Conservation (phyloP, 2,329 filamentous ascomycete genomes). For the Fusarium sp. region DNA sequence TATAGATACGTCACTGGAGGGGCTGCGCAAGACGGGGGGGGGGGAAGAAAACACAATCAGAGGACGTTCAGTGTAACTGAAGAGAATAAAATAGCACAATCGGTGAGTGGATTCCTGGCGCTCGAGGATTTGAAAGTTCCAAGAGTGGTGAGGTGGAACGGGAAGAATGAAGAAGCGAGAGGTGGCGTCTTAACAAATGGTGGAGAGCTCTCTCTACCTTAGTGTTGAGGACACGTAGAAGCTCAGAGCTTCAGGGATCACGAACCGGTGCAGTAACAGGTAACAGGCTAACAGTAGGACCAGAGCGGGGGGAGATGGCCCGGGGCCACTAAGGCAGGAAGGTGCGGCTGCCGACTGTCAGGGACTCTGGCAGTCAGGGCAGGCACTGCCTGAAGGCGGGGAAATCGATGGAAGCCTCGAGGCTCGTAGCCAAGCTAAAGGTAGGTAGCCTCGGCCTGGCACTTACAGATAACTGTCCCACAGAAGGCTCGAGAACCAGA, state of each 20-base stretch:
- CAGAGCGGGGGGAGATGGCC: conserved; percentile 21
- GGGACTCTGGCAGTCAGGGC: conserved; percentile 19
- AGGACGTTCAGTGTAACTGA: conserved; percentile 16
- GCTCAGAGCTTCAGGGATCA: conserved; percentile 47
- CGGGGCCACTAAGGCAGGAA: conserved; percentile 41
- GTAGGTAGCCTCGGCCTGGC: conserved; percentile 14
- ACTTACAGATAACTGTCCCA: conserved; percentile 17
- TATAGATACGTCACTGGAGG: conserved; percentile 42
- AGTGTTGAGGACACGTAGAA: conserved; percentile 55
- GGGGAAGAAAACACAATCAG: conserved; percentile 17
- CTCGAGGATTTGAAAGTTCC: conserved; percentile 48
- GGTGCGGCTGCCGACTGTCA: conserved; percentile 40
- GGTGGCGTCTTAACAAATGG: conserved; percentile 48
- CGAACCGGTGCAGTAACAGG: conserved; percentile 33
- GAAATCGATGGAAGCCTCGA: conserved; percentile 23
- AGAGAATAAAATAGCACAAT: conserved; percentile 7
- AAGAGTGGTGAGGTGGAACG: conserved; percentile 50
- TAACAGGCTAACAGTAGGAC: not conserved
- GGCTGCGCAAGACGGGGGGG: conserved; percentile 30
- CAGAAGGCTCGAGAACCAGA: conserved; percentile 46
- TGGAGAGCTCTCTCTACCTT: conserved; percentile 48
- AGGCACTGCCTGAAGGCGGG: conserved; percentile 22
- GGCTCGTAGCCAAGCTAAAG: not conserved
- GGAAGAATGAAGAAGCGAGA: conserved; percentile 38
- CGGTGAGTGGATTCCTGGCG: conserved; percentile 44